Evolutionary conservation across 148 eudicot genomes (phyloP).

Genomic region (Talinum fruticosum): DNA sequence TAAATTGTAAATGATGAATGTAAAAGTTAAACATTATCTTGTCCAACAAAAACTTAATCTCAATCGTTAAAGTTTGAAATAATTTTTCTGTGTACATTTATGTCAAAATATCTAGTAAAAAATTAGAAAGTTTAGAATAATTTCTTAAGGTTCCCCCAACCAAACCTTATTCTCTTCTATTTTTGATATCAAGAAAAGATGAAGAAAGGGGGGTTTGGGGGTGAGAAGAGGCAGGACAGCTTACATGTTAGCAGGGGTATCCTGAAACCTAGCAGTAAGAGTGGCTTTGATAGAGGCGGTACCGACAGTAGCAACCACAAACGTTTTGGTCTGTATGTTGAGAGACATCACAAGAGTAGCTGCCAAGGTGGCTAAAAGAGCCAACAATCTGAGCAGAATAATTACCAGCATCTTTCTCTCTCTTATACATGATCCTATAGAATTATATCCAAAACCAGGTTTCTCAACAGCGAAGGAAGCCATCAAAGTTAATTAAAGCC

Average conservation of each 20-base stretch:
- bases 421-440: slow-evolving; percentile 1
- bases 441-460: slow-evolving; percentile 20
- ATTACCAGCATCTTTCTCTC: slow-evolving; percentile 17
- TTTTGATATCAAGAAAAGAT: background rate
- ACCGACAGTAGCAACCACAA: slow-evolving; percentile 79
- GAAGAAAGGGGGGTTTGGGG: background rate
- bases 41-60: no score
- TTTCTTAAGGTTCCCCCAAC: no score
- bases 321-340: slow-evolving; percentile 61
- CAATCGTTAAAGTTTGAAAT: no score
- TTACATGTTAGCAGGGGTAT: slow-evolving; percentile 81
- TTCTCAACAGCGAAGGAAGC: slow-evolving; percentile 25
- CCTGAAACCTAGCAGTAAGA: slow-evolving; percentile 70
- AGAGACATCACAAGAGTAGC: slow-evolving; percentile 79
- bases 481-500: slow-evolving; percentile 1
- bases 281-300: slow-evolving; percentile 60
- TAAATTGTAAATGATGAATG: no score
- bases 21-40: no score
- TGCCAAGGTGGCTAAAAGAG: slow-evolving; percentile 49
- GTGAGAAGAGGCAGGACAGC: slow-evolving; percentile 15
- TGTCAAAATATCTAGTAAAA: no score
- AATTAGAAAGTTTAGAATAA: no score
- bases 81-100: no score
- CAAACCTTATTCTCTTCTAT: no score
- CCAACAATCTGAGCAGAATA: slow-evolving; percentile 44